A percentile compares a stretch with the other conserved stretches of the same genome.
phyloP scores from a whole-genome alignment of 371 early-diverging fungal species.

The Mortierella polycephala region DNA sequence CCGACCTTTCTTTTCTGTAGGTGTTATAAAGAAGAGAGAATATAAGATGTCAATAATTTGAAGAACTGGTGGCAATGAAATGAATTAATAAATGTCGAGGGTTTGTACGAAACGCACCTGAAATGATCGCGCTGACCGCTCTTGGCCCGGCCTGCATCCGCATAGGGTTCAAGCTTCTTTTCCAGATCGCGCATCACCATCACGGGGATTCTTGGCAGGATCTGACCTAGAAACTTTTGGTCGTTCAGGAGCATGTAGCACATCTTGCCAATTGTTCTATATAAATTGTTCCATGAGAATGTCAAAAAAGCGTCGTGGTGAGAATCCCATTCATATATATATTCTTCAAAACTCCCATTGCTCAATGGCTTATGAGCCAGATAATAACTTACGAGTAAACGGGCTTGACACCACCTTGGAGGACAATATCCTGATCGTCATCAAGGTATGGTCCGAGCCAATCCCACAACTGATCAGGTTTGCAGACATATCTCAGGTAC shows the following conservation, averaged over 20 bases:
- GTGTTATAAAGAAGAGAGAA: no score
- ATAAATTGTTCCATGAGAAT: background rate
- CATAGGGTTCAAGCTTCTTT: conserved; percentile 70
- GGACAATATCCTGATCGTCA: conserved; percentile 78
- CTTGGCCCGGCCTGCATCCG: conserved; percentile 51
- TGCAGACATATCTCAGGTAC: conserved; percentile 87
- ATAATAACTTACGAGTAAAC: conserved; percentile 63
- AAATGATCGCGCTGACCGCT: conserved; percentile 44
- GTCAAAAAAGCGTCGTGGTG: conserved; percentile 17
- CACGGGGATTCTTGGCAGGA: conserved; percentile 87
- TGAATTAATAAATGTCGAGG: conserved; percentile 4
- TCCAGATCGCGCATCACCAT: conserved; percentile 83
- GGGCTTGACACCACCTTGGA: conserved; percentile 74
- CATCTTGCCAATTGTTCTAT: conserved; percentile 79
- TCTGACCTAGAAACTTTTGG: conserved; percentile 79
- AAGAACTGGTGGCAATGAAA: background rate
- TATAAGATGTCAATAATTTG: background rate
- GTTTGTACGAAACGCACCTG: conserved; percentile 11
- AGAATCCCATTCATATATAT: background rate
- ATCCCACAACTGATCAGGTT: conserved; percentile 83
- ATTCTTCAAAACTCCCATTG: background rate
- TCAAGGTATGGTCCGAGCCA: conserved; percentile 87
- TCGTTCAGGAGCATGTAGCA: conserved; percentile 74
- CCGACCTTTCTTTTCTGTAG: conserved; percentile 36
- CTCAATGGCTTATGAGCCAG: conserved; percentile 1